A percentile compares a stretch with the other conserved stretches of the same genome.
Conservation (phyloP, 768 basidiomycete species). For the Gloeopeniophorella convolvens region DNA sequence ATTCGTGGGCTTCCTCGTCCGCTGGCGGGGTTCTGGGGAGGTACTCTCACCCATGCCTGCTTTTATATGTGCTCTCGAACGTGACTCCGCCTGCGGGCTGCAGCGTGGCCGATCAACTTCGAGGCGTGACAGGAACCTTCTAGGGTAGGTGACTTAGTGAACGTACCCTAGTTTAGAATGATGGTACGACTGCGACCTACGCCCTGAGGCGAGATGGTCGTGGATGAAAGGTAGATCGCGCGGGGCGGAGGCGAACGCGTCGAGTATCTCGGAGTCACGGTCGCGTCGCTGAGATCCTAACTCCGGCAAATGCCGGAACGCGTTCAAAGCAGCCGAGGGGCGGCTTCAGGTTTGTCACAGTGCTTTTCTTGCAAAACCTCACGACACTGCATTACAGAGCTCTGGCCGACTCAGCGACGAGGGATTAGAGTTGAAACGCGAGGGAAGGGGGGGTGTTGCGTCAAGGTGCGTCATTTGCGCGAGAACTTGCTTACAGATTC, state of each 20-base stretch:
- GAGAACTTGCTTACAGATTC: too few relatives aligned
- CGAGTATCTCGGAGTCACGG: not conserved
- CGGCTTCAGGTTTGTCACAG: too few relatives aligned
- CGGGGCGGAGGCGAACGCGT: too few relatives aligned
- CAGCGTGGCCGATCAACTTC: conserved; percentile 9
- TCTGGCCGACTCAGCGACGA: too few relatives aligned
- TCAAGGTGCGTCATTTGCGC: too few relatives aligned
- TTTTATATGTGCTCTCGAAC: not conserved
- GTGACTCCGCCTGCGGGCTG: conserved; percentile 7
- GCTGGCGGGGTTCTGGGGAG: not conserved
- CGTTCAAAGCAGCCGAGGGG: too few relatives aligned
- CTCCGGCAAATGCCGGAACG: too few relatives aligned
- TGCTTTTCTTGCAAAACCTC: too few relatives aligned
- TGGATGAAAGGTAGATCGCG: not conserved
- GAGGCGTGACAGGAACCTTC: not conserved
- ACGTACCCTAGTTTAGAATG: not conserved
- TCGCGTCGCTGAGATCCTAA: not conserved
- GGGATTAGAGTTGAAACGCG: too few relatives aligned
- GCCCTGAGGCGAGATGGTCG: not conserved
- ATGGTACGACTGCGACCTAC: not conserved
- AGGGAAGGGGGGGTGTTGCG: too few relatives aligned
- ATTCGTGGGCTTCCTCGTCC: not conserved
- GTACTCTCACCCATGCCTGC: not conserved
- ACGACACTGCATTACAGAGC: too few relatives aligned
- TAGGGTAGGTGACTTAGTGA: too few relatives aligned